Base-by-base conservation (phyloP, 805 yeast species). In the Saccharomycopsis fermentans region DNA sequence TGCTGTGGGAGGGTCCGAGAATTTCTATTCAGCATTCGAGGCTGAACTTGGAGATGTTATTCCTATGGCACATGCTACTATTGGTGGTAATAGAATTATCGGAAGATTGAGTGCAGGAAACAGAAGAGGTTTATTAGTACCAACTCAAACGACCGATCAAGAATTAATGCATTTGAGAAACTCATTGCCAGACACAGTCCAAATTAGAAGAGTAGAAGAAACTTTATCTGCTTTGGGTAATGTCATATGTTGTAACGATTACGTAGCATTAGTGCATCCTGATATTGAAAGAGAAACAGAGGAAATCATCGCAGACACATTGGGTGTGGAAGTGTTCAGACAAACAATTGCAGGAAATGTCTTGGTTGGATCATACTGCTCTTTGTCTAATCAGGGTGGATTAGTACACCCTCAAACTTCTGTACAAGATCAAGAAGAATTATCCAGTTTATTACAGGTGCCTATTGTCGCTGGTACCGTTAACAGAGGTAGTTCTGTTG, bases 281-380 rank as follows among this genome's bases (percentile, higher is more conserved):
- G 99, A 94, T 76, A 90, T 94, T 65, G 99, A 94, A 78, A 86
- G 99, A 71, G 99, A 94, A 75, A 94, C 99, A 56, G 99, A 94
- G 76, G 99, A 94, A 77, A 77, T 94, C 66, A 94, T 94, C 70
- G 96, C 98, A 52, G 99, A 94, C 73, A 97, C 91, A 16, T 80
- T 94, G 60, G 99, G 99, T 61, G 99, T 94, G 57, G 99, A 94
- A 75, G 99, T 94, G 52, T 94, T 94, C 81, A 86, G 98, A 77
- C 99, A 94, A 75, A 94, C 99, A 54, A 91, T 94, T 67, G 97
- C 99, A 14, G 97, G 97, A 66, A 92, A 94, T 73, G 97, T 94
- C 59, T 80, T 94, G 62, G 99, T 94, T 57, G 99, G 99, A 59
- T 87, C 96, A 6, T 94, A 94, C 76, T 92, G 98, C 74, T 75